Conservation (phyloP, 176 grass and related monocot genomes). For the Aechmea fasciata region DNA sequence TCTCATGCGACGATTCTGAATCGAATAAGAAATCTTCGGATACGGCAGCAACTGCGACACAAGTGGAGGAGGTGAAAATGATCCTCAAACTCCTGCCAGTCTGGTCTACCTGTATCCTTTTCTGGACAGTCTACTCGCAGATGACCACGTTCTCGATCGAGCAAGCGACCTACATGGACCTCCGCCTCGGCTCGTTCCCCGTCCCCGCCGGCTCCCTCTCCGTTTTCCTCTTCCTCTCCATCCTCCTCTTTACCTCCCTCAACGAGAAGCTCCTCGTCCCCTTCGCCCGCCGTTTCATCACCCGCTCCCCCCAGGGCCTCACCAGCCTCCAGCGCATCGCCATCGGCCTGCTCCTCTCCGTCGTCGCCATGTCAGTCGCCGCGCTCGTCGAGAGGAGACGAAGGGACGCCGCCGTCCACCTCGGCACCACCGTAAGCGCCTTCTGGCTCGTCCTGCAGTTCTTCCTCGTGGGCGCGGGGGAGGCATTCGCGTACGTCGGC, state of each 20-base stretch:
- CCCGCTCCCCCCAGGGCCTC: constrained; percentile 27
- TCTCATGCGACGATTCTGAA: neutral
- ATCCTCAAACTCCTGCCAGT: constrained; percentile 38
- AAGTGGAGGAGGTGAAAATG: constrained; percentile 60
- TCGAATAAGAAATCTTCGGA: neutral
- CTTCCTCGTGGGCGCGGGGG: constrained; percentile 56
- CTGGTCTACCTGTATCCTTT: constrained; percentile 55
- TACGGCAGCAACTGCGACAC: constrained; percentile 23
- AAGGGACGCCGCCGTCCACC: neutral
- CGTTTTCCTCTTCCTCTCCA: constrained; percentile 44
- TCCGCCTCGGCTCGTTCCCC: constrained; percentile 21
- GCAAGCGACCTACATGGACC: constrained; percentile 52
- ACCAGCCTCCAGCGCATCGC: constrained; percentile 46
- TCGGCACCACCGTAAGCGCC: constrained; percentile 9
- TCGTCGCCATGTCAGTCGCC: constrained; percentile 39
- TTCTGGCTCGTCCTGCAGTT: constrained; percentile 57
- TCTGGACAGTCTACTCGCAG: constrained; percentile 59
- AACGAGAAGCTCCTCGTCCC: constrained; percentile 58
- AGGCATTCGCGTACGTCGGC: constrained; percentile 65
- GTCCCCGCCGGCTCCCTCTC: constrained; percentile 44
- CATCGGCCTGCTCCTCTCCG: constrained; percentile 35
- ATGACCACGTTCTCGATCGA: constrained; percentile 59
- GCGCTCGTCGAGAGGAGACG: constrained; percentile 34
- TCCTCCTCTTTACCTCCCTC: constrained; percentile 59
- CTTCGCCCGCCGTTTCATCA: constrained; percentile 23